Evolutionary conservation across 2,329 filamentous ascomycete genomes (phyloP).

Genomic region (Pseudopyricularia cyperi): DNA sequence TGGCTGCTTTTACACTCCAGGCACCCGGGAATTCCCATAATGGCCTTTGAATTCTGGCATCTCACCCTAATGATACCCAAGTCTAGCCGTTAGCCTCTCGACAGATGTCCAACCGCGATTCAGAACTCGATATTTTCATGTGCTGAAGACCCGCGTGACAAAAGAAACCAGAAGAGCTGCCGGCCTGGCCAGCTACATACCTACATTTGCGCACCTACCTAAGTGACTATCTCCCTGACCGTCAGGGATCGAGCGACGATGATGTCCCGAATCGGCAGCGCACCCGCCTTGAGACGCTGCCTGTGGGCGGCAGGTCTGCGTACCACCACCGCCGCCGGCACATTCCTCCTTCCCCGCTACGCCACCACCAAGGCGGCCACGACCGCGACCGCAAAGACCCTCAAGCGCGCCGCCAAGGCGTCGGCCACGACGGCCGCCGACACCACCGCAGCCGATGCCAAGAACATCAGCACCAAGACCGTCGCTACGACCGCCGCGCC

Average conservation of each 20-base stretch:
- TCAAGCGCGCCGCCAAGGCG: not conserved
- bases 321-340: not conserved
- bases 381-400: not conserved
- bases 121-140: not conserved
- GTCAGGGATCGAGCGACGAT: too few relatives aligned
- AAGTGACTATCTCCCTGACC: too few relatives aligned
- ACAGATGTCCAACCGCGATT: not conserved
- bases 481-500: not conserved
- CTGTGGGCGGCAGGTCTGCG: not conserved
- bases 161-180: too few relatives aligned
- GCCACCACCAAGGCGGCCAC: not conserved
- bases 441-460: not conserved
- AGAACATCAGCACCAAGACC: slow-evolving; percentile 2
- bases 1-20: not conserved
- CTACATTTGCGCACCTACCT: too few relatives aligned
- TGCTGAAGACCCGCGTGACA: not conserved
- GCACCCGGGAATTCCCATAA: not conserved
- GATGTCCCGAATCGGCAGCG: not conserved
- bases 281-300: not conserved
- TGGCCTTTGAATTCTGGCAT: not conserved
- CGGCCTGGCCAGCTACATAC: too few relatives aligned
- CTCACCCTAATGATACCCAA: not conserved
- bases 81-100: not conserved
- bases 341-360: not conserved
- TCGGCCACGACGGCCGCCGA: not conserved